These are phyloP conservation scores for Penicillium oxalicum DNA, from an alignment of 2,329 filamentous ascomycete species.

Conservation along the genomic window DNA sequence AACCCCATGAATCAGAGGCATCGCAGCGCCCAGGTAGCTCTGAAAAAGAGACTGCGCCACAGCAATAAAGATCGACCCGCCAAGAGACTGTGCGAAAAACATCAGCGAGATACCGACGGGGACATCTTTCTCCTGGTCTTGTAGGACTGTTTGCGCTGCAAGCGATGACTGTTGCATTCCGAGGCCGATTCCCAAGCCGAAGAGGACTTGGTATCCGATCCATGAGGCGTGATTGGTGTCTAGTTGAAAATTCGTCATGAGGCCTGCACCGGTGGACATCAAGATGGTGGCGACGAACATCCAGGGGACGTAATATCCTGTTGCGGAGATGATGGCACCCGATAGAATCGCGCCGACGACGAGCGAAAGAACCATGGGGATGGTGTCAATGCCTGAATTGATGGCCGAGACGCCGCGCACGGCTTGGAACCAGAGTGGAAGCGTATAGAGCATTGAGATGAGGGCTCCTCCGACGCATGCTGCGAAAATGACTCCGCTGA, in stretches of 20 bases:
- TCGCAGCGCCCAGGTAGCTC: constrained; percentile 9
- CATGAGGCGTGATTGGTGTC: constrained; percentile 13
- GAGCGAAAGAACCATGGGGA: constrained; percentile 36
- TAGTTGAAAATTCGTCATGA: constrained; percentile 15
- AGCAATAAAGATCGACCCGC: constrained; percentile 16
- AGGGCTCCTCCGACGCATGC: constrained; percentile 36
- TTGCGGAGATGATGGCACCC: constrained; percentile 28
- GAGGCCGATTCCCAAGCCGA: constrained; percentile 14
- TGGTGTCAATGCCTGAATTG: constrained; percentile 41
- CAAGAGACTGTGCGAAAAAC: constrained; percentile 16
- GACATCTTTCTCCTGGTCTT: constrained; percentile 6
- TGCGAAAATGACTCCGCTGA: constrained; percentile 27
- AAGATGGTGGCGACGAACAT: constrained; percentile 25
- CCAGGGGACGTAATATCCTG: constrained; percentile 40
- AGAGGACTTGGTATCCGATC: constrained; percentile 19
- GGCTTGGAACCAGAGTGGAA: constrained; percentile 46
- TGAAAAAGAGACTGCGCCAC: constrained; percentile 16
- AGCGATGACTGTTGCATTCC: constrained; percentile 17
- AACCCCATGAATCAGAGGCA: constrained; percentile 11
- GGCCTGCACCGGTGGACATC: constrained; percentile 13
- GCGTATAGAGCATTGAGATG: constrained; percentile 37
- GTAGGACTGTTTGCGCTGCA: constrained; percentile 15
- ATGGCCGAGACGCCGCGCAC: constrained; percentile 40
- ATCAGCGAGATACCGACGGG: constrained; percentile 16
- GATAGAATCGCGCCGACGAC: constrained; percentile 31